Base-by-base conservation (phyloP, 768 basidiomycete species). In the Boletales sp. region DNA sequence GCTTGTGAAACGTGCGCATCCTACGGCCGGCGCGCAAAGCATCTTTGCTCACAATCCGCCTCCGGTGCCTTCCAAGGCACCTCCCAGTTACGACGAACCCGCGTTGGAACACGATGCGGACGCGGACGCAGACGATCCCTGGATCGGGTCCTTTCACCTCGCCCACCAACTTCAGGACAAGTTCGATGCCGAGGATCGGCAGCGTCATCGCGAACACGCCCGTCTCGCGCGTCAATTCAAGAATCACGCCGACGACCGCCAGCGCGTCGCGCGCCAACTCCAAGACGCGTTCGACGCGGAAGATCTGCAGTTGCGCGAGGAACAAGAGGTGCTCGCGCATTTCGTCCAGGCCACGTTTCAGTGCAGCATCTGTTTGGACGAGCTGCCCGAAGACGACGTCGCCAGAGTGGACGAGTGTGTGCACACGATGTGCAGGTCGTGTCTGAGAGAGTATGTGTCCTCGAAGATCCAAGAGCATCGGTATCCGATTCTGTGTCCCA, bases 401-500 rank as follows among this genome's bases (percentile, higher is more conserved):
- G 72, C 77, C 17, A 57, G 55, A n/a, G 57, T 82, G 14, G 71
- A 66, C 9, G 62, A 27, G 2, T 87, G 84, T 53, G 54, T 55
- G 11, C 84, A 87, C 57, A 52, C 51, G 14, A 78, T 79, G 59
- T 87, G 86, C 62, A 69, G 79, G 43, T 59, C 66, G 2, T 87
- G 86, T 57, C 52, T 84, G 43, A 67, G 61, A 47, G 53, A 51
- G 5, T 75, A 78, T 44, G 65, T 78, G 12, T 56, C 55, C 29
- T 67, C 74, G 6, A 77, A 76, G 62, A 69, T 86, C 17, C 67
- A 70, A 14, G 79, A 81, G 34, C 74, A 73, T 45, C 74, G 73
- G 10, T 85, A 76, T 42, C 85, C 85, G 5, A 77, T 87, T 29
- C 58, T 76, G 12, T 87, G 85, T 62, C 86, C 85, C 1, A 56